Base-by-base conservation (phyloP, 1,284 basidiomycete genomes). In the Trichosporon sp. region DNA sequence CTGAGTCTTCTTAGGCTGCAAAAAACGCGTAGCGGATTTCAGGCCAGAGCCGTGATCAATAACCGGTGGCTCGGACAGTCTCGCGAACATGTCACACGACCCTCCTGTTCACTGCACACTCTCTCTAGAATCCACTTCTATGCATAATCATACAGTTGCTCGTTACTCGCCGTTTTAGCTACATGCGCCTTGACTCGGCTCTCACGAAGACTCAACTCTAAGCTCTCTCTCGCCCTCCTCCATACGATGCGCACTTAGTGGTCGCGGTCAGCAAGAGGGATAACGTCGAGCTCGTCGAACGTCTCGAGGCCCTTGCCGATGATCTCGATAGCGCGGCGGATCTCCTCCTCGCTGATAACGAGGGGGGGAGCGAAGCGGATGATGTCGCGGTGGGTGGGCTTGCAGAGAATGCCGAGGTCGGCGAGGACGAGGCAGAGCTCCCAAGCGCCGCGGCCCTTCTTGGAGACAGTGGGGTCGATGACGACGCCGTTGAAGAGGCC, bases 301-400 rank as follows among this genome's bases (percentile, higher is more conserved):
- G 96, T 92, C 19, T 82, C 77, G 57, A 98, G 82, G 40, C 87
- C 88, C 44, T 62, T 23, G 33, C 60, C 59, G 34, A 67, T 59
- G 29, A 64, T 87, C 46, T 82, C 79, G 14, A 97, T 84, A 16
- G 88, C 89, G 79, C 86, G 87, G 77, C 84, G 82, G 62, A 98
- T 76, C 68, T 97, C 92, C 40, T 86, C 87, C 74, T 97, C 91
- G 21, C 86, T 84, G 68, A 99, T 98, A 63, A 98, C 92, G 52
- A 99, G 82, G 1, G 95, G 95, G 2, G 95, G 95, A 1, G 95
- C 92, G 74, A 99, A 94, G 33, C 95, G 91, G 71, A 99, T 92
- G 60, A 66, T 66, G 59, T 64, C 56, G 64, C 29, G 86, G 75
- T 98, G 95, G 0, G 95, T 99, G 14, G 95, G 95, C 83, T 99